These are phyloP conservation scores for Cucurbitaria berberidis DNA, from an alignment of 2,329 filamentous ascomycete genomes.

Conservation along the genomic window DNA sequence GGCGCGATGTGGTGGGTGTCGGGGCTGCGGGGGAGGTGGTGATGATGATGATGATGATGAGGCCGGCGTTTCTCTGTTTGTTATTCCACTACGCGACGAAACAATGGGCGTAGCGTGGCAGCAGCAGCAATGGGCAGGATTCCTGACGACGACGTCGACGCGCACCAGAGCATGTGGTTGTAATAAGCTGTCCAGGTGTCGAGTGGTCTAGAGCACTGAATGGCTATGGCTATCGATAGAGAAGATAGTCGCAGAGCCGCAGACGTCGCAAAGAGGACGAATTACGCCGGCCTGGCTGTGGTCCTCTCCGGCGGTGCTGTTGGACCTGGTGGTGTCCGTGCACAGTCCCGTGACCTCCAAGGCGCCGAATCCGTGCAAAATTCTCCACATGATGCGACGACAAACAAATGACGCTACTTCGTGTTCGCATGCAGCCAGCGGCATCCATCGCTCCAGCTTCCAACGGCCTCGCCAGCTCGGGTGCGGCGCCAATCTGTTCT, in stretches of 20 bases:
- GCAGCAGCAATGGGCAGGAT: conserved; percentile 5
- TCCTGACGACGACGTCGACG: conserved; percentile 8
- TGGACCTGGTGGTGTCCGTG: conserved; percentile 12
- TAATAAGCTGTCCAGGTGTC: conserved; percentile 8
- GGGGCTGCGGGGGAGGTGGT: conserved; percentile 10
- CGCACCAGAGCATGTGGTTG: conserved; percentile 10
- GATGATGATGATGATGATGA: conserved; percentile 3
- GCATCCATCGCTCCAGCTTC: conserved; percentile 7
- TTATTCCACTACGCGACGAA: conserved; percentile 23
- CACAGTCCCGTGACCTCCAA: conserved; percentile 1
- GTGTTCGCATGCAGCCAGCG: conserved; percentile 20
- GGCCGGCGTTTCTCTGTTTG: conserved; percentile 16
- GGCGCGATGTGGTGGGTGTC: conserved; percentile 2
- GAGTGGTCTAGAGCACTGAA: conserved; percentile 1
- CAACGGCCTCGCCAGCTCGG: conserved; percentile 15
- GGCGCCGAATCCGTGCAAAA: conserved; percentile 4
- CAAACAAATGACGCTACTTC: conserved; percentile 20
- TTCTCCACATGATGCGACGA: not conserved
- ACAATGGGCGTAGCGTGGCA: conserved; percentile 10
- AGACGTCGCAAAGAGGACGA: conserved; percentile 14
- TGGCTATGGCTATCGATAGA: conserved; percentile 27
- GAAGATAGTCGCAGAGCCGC: conserved; percentile 24
- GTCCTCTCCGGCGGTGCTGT: too few species aligned
- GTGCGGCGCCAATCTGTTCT: conserved; percentile 16
- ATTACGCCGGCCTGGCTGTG: conserved; percentile 19